Conservation (phyloP, 257 asterid genomes). For the Lycium ferocissimum region DNA sequence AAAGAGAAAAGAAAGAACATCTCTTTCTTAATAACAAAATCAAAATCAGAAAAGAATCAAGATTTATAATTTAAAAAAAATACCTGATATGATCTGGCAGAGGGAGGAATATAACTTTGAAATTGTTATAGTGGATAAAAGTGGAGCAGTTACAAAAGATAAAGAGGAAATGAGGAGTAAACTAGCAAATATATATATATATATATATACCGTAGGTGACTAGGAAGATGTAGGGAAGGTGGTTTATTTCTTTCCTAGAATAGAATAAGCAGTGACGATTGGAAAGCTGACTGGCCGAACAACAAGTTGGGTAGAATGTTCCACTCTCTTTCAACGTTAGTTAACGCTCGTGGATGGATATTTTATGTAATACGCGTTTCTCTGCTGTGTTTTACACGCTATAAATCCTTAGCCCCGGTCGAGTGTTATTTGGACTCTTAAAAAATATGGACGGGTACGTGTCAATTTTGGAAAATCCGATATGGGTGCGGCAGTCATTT, state of each 20-base stretch:
- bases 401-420: too few relatives aligned
- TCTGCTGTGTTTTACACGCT: neutral
- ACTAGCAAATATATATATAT: neutral
- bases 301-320: neutral
- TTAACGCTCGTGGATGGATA: neutral
- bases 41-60: neutral
- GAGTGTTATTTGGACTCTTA: too few relatives aligned
- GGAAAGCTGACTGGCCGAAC: too few relatives aligned
- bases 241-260: too few relatives aligned
- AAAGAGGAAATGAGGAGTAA: neutral
- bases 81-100: constrained; percentile 20
- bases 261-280: too few relatives aligned
- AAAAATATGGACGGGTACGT: too few relatives aligned
- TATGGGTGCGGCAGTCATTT: too few relatives aligned
- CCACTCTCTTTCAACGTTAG: neutral
- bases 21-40: neutral
- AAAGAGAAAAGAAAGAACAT: neutral
- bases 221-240: too few relatives aligned
- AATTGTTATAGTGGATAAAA: neutral
- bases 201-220: too few relatives aligned
- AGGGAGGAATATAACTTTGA: neutral
- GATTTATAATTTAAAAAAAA: neutral
- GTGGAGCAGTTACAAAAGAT: neutral
- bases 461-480: too few relatives aligned
- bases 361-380: neutral